Evolutionary conservation across 179 eudicot genomes (phyloP), one percentile per base, ranked within the genome.

Genomic region (Gypsophila paniculata): DNA sequence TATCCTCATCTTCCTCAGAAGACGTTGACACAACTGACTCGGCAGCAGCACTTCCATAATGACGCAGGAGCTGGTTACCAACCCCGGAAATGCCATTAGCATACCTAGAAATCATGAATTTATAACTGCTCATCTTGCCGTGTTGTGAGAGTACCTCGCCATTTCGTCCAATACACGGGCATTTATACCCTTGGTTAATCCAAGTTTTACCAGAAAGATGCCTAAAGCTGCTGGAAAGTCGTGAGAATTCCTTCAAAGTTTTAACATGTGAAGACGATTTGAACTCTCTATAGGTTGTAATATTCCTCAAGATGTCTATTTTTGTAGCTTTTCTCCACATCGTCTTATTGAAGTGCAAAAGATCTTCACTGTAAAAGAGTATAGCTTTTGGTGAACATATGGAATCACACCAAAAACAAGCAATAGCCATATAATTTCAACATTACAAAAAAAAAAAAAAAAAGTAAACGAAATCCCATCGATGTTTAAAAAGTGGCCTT

Each of bases 1-100:
- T 65, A 81, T 87, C 94, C 52, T 83, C 97, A 15, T 89, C 99
- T 19, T 72, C 90, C 66, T 88, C 93, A 4, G 90, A 87, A 0
- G 90, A 83, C 2, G 88, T 72, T 9, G 76, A 36, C 7, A 67
- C 76, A 71, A 84, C 76, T 7, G 90, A 89, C 70, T 89, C 92
- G 15, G 96, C 96, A 10, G 88, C 90, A 59, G 84, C 61, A 32
- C 46, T 81, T 6, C 78, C 87, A 64, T 84, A 91, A 54, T 18
- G 61, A 72, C 85, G 77, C 48, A 65, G 82, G 2, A 71, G 52
- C 53, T 57, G 53, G 26, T 46, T 19, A 44, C 69, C 70, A 74
- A 85, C 68, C 75, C 75, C 80, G 69, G 77, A 65, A 62, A 70
- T 36, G 25, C 79, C 70, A 52, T 49, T 66, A 62, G 80, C 79